These are phyloP conservation scores for Phytophthora chlamydospora DNA, from an alignment of 352 stramenopile genomes.

Conservation along the genomic window DNA sequence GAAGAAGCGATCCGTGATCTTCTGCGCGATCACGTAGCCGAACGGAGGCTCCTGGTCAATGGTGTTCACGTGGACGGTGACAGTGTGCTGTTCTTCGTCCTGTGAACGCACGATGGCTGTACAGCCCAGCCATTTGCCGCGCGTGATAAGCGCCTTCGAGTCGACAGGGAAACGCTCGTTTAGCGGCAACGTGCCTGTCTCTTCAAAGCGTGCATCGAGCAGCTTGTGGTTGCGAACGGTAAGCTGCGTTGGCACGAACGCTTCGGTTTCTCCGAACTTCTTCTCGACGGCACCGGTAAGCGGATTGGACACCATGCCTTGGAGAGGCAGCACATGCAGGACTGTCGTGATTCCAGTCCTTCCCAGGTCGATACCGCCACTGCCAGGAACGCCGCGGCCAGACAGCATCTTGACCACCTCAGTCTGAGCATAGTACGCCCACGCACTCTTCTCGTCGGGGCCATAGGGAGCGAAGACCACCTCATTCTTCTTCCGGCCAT, in stretches of 20 bases:
- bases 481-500: constrained; percentile 22
- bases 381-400: constrained; percentile 82
- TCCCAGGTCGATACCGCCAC: constrained; percentile 94
- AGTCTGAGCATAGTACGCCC: constrained; percentile 67
- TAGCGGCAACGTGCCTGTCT: constrained; percentile 82
- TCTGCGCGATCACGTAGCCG: constrained; percentile 93
- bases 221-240: constrained; percentile 91
- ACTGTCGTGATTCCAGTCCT: constrained; percentile 69
- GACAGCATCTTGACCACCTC: constrained; percentile 77
- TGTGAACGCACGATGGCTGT: constrained; percentile 77
- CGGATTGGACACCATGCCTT: constrained; percentile 95
- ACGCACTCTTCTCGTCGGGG: constrained; percentile 63
- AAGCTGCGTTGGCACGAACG: constrained; percentile 96
- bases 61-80: constrained; percentile 92
- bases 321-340: constrained; percentile 87
- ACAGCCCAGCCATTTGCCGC: constrained; percentile 91
- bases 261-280: constrained; percentile 95
- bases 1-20: constrained; percentile 91
- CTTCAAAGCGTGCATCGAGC: constrained; percentile 95
- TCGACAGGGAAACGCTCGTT: constrained; percentile 91
- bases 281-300: constrained; percentile 94
- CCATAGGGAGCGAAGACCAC: constrained; percentile 56
- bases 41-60: constrained; percentile 96
- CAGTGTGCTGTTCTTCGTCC: constrained; percentile 70
- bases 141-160: constrained; percentile 89